A percentile compares a stretch with the other conserved stretches of the same genome.
Conservation (phyloP, 371 early-diverging fungal species). For the Mortierella sp. region DNA sequence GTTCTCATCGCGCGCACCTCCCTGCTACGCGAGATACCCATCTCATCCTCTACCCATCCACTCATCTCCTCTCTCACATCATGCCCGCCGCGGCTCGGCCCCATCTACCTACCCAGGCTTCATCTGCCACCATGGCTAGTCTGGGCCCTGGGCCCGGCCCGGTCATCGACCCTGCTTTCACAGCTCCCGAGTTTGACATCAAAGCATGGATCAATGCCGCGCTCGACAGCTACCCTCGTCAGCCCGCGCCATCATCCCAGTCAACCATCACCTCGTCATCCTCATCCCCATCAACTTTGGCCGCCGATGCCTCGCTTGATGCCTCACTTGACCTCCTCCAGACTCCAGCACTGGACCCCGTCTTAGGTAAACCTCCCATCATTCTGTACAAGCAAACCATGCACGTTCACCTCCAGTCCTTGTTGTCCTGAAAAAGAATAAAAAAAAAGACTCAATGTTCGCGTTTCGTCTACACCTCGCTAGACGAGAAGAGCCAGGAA, state of each 20-base stretch:
- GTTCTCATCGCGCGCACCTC: too few relatives aligned
- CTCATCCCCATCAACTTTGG: constrained; percentile 11
- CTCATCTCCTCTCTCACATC: background rate
- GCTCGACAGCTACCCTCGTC: constrained; percentile 29
- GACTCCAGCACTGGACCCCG: constrained; percentile 45
- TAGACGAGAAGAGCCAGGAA: constrained; percentile 12
- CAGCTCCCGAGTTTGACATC: constrained; percentile 63
- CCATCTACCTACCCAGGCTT: constrained; percentile 14
- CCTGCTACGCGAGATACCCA: too few relatives aligned
- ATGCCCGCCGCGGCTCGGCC: constrained; percentile 49
- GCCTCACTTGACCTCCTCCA: constrained; percentile 39
- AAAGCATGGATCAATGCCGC: constrained; percentile 73
- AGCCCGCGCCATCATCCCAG: constrained; percentile 10
- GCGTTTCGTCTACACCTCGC: background rate
- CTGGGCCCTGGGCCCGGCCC: constrained; percentile 16
- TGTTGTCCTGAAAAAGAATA: too few relatives aligned
- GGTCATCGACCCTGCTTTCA: constrained; percentile 36
- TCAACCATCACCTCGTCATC: constrained; percentile 1
- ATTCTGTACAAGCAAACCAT: too few relatives aligned
- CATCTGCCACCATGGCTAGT: constrained; percentile 3
- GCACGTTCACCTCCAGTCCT: too few relatives aligned
- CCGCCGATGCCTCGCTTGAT: constrained; percentile 35
- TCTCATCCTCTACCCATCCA: too few relatives aligned
- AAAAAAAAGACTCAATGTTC: too few relatives aligned
- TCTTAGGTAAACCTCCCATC: constrained; percentile 28